phyloP scores from a whole-genome alignment of 2,329 filamentous ascomycete genomes.

The Aspergillus glaucus region DNA sequence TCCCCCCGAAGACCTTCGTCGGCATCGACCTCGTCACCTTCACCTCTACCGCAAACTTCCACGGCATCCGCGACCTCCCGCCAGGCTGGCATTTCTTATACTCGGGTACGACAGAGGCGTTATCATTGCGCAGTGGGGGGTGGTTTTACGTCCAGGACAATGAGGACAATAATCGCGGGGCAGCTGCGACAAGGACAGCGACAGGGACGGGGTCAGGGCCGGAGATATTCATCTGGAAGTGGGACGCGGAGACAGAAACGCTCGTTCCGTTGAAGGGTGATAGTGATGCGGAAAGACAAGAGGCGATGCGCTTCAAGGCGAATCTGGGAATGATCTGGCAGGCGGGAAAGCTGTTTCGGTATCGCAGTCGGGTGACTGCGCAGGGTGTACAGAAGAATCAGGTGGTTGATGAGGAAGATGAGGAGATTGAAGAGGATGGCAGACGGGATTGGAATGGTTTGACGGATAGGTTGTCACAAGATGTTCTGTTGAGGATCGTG shows the following conservation, averaged over 20 bases:
- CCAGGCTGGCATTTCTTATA: conserved; percentile 57
- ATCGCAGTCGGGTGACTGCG: conserved; percentile 30
- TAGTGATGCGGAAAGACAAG: conserved; percentile 37
- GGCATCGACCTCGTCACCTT: conserved; percentile 54
- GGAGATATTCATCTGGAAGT: conserved; percentile 51
- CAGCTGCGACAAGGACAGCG: conserved; percentile 10
- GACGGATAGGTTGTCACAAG: conserved; percentile 45
- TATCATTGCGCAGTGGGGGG: conserved; percentile 56
- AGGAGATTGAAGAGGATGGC: conserved; percentile 33
- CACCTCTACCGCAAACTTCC: conserved; percentile 56
- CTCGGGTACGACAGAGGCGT: conserved; percentile 50
- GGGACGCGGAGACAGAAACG: conserved; percentile 39
- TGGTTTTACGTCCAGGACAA: conserved; percentile 51
- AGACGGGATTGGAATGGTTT: conserved; percentile 49
- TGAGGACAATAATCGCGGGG: conserved; percentile 8
- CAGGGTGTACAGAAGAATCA: conserved; percentile 21
- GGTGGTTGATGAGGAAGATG: conserved; percentile 14
- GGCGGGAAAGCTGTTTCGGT: conserved; percentile 39
- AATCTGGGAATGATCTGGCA: conserved; percentile 54
- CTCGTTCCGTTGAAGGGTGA: conserved; percentile 26
- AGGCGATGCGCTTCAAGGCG: conserved; percentile 47
- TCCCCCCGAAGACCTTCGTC: conserved; percentile 44
- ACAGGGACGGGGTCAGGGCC: conserved; percentile 19
- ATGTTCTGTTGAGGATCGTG: conserved; percentile 46
- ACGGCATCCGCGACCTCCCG: conserved; percentile 55